Evolutionary conservation across 345 rosid genomes (phyloP), one percentile per base, ranked within the genome.

Genomic region (Anacardium occidentale): DNA sequence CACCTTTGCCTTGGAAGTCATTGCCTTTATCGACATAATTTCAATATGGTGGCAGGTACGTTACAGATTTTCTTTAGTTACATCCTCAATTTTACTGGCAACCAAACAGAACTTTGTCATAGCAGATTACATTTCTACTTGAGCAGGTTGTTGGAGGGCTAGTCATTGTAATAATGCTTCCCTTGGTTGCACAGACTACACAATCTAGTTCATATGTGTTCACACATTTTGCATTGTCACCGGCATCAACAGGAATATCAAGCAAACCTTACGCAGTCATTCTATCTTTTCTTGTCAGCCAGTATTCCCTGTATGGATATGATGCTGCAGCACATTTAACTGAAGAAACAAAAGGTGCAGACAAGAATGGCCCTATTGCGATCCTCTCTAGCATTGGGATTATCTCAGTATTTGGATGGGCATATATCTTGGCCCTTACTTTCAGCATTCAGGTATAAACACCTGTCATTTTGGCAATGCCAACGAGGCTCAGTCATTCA

Each of bases 11-110:
- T 74, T 86, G 10, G 83, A 85, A 79, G 89, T 88, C 26, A 82
- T 82, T 68, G 92, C 92, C 73, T 78, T 84, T 76, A 81, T 86
- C 63, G 90, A 80, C 85, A 79, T 85, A 7, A 85, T 88, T 66
- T 88, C 92, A 22, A 83, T 88, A 10, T 86, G 87, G 89, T 88
- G 92, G 92, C 92, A 88, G 90, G 92, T 85, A 83, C 25, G 29
- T 3, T 25, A 10, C 56, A 55, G 2, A 9, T 52, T 15, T 56
- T 42, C 48, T 22, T 60, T 22, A 6, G 8, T 37, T 37, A 37
- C 8, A 37, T 37, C 42, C 42, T 37, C 8, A 37, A 37, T 37
- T 37, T 37, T 37, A 8, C 42, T 37, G 7, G 42, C 42, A 37
- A 37, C 42, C 42, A 37, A 37, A 37, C 42, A 37, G 42, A 37